Percentiles rank a stretch among this genome's conserved stretches.
phyloP scores from a whole-genome alignment of 2,329 filamentous ascomycete genomes.

The Pyrenophora seminiperda region DNA sequence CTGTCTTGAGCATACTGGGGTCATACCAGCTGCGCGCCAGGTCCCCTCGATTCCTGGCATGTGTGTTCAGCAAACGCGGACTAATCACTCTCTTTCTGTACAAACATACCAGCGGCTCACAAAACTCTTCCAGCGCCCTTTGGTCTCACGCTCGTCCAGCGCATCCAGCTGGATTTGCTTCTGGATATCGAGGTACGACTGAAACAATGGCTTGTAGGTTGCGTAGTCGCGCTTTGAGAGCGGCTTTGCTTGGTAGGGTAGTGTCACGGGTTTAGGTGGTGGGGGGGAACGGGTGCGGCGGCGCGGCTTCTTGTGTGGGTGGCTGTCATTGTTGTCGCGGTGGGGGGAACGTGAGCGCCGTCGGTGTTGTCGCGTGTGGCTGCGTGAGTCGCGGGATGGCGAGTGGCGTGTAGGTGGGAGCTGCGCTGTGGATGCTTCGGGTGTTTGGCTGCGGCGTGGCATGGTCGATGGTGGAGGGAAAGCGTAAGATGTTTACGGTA shows the following conservation, averaged over 20 bases:
- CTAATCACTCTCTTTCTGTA: too few relatives aligned
- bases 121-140: slow-evolving; percentile 93
- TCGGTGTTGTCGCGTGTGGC: slow-evolving; percentile 45
- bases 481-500: too few relatives aligned
- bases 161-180: slow-evolving; percentile 73
- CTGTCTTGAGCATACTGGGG: slow-evolving; percentile 68
- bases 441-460: slow-evolving; percentile 4
- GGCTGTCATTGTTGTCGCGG: slow-evolving; percentile 26
- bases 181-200: slow-evolving; percentile 85
- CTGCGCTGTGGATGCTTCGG: slow-evolving; percentile 2
- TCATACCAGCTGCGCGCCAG: slow-evolving; percentile 94
- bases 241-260: slow-evolving; percentile 70
- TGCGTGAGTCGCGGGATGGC: slow-evolving; percentile 25
- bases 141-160: slow-evolving; percentile 75
- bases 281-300: slow-evolving; percentile 41
- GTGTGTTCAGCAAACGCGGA: slow-evolving; percentile 55
- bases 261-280: slow-evolving; percentile 28
- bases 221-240: slow-evolving; percentile 73
- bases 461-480: background rate
- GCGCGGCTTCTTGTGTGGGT: slow-evolving; percentile 34
- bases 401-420: background rate
- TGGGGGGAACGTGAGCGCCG: slow-evolving; percentile 40
- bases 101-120: slow-evolving; percentile 79
- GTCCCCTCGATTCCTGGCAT: slow-evolving; percentile 77
- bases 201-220: slow-evolving; percentile 73